Evolutionary conservation across 345 rosid genomes (phyloP), one percentile per base, ranked within the genome.

Genomic region (Jatropha curcas): DNA sequence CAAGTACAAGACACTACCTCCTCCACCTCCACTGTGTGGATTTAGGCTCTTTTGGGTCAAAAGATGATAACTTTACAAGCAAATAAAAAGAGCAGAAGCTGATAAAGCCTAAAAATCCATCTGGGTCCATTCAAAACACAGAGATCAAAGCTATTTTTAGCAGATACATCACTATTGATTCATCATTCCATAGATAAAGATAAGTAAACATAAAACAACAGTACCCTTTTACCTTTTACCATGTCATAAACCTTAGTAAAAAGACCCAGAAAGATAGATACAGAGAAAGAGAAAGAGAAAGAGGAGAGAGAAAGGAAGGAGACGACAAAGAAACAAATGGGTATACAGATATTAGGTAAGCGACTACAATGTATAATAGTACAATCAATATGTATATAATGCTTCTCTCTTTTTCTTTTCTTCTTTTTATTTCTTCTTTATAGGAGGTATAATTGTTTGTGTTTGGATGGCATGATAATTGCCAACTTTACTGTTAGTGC

Each of bases 121-220:
- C 55, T 25, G 55, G 68, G 35, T 65, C 51, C 22, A 14, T 43
- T 43, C 33, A 43, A 43, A 65, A 65, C 33, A 41, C 39, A 34
- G 50, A 20, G 58, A 67, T 67, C 70, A 67, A 67, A n/a, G 8
- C 4, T 24, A 67, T 17, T n/a, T n/a, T n/a, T 30, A 45, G 30
- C 8, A 43, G 68, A 43, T 65, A 4, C 53, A 65, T 43, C 13
- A 65, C 10, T 64, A 33, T 12, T 12, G 34, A 64, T 10, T 61
- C 65, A 34, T 35, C 45, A 34, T 34, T n/a, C 24, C 11, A 12
- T 14, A 64, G n/a, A 43, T 43, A 61, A 61, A n/a, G 53, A 64
- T 41, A 10, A 65, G 7, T 16, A 65, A 45, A 25, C 45, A 13
- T 24, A 46, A 45, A 45, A 67, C 43, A 30, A 48, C 43, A 7